phyloP scores from a whole-genome alignment of 1,284 basidiomycete genomes.

The Ceratobasidium sp. region DNA sequence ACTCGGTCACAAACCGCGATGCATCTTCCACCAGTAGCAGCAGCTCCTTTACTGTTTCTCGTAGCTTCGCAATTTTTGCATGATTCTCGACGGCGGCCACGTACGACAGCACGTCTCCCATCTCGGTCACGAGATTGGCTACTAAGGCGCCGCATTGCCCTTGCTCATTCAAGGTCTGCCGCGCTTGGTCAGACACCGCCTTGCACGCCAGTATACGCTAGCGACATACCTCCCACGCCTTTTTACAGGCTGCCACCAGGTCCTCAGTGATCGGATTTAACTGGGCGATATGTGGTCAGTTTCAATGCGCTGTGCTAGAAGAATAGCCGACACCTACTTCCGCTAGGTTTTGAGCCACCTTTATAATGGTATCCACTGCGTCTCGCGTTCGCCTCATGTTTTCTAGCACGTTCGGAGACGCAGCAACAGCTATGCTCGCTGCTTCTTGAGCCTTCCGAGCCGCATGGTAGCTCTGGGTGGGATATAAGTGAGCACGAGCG shows the following conservation, averaged over 20 bases:
- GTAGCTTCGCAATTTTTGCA: slow-evolving; percentile 2
- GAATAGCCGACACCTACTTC: background rate
- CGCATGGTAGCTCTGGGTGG: background rate
- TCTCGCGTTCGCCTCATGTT: too few species aligned
- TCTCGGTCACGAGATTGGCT: background rate
- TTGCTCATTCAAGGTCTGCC: slow-evolving; percentile 11
- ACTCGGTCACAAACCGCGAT: slow-evolving; percentile 13
- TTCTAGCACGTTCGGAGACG: too few species aligned
- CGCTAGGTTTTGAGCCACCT: background rate
- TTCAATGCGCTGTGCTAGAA: background rate
- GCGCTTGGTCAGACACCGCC: too few species aligned
- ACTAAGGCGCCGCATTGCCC: slow-evolving; percentile 9
- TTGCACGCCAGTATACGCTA: too few species aligned
- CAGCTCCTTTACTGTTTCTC: background rate
- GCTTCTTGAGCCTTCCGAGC: background rate
- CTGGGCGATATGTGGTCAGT: background rate
- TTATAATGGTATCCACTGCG: background rate
- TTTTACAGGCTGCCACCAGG: too few species aligned
- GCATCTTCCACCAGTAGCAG: slow-evolving; percentile 17
- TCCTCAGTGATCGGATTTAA: too few species aligned
- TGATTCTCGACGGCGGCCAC: background rate
- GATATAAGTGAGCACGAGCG: background rate
- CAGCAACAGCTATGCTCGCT: background rate
- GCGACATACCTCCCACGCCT: too few species aligned
- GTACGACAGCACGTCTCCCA: slow-evolving; percentile 1